These are phyloP conservation scores for Aureococcus anophagefferens DNA, from an alignment of 108 stramenopile genomes.

Conservation along the genomic window DNA sequence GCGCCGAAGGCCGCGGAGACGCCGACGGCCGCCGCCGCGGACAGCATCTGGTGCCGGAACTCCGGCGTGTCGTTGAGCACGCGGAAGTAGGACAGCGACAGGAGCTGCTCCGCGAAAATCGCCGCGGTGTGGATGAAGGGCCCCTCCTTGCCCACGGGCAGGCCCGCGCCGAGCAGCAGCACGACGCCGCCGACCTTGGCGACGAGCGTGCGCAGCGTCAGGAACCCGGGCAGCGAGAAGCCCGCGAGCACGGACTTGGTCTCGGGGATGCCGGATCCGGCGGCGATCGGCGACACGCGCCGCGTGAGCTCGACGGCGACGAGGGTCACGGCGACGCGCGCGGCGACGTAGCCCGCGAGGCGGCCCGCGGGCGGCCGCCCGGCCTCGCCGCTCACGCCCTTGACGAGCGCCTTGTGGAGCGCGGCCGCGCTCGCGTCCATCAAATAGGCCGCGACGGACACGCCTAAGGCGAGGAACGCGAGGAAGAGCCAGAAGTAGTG, in stretches of 20 bases:
- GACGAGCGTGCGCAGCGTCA: constrained; percentile 7
- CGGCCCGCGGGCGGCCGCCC: too few relatives aligned
- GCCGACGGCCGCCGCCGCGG: constrained; percentile 38
- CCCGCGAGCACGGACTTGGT: constrained; percentile 4
- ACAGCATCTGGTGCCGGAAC: constrained; percentile 27
- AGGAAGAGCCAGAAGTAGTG: too few relatives aligned
- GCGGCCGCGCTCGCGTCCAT: too few relatives aligned
- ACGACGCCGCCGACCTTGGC: constrained; percentile 30
- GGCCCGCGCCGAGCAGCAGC: constrained; percentile 33
- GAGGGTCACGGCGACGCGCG: not conserved
- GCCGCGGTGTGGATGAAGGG: constrained; percentile 58
- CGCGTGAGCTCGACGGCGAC: constrained; percentile 1
- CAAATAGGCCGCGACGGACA: too few relatives aligned
- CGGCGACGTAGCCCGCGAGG: too few relatives aligned
- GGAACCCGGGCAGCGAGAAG: constrained; percentile 2
- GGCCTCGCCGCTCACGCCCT: too few relatives aligned
- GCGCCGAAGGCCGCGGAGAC: constrained; percentile 35
- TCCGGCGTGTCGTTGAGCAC: constrained; percentile 5
- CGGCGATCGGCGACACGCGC: constrained; percentile 5
- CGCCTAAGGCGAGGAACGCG: too few relatives aligned
- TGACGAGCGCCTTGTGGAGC: too few relatives aligned
- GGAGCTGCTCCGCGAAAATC: constrained; percentile 3
- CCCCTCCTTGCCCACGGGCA: constrained; percentile 68
- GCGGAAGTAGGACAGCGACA: constrained; percentile 16
- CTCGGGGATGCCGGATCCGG: not conserved